phyloP scores from a whole-genome alignment of 768 basidiomycete species.

The Stropharia rugosoannulata region DNA sequence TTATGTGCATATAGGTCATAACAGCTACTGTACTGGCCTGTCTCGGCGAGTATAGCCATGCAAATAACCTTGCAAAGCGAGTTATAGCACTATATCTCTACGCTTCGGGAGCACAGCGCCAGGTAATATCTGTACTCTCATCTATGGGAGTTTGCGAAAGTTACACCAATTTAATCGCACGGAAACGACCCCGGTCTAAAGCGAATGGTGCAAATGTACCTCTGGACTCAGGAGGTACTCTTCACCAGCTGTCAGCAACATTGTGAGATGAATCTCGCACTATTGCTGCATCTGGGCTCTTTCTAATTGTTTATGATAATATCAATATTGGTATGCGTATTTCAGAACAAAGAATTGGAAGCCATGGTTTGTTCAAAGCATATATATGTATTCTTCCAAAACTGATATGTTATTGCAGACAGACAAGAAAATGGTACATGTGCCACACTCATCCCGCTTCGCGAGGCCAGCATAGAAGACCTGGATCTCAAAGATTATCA shows the following conservation, averaged over 20 bases:
- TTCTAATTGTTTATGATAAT: constrained; percentile 32
- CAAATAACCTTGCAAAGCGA: constrained; percentile 26
- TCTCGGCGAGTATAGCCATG: constrained; percentile 29
- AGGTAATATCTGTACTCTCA: constrained; percentile 27
- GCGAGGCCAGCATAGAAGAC: constrained; percentile 21
- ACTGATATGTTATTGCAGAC: constrained; percentile 11
- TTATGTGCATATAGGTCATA: constrained; percentile 18
- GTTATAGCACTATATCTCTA: constrained; percentile 30
- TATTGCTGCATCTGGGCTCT: constrained; percentile 20
- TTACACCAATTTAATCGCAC: constrained; percentile 23
- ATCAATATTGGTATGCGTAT: constrained; percentile 29
- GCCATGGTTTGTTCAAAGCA: constrained; percentile 16
- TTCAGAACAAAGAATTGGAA: constrained; percentile 32
- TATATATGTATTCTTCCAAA: too few species aligned
- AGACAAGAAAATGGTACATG: constrained; percentile 37
- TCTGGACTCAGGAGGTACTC: constrained; percentile 11
- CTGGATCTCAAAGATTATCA: constrained; percentile 21
- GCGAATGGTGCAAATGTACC: background rate
- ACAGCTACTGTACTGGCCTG: constrained; percentile 15
- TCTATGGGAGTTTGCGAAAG: constrained; percentile 27
- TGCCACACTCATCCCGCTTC: constrained; percentile 29
- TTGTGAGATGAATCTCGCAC: constrained; percentile 12
- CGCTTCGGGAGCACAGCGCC: constrained; percentile 29
- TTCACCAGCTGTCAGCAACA: constrained; percentile 22
- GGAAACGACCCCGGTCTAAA: constrained; percentile 4